Conservation (phyloP, 1,139 yeast genomes). For the Sugiyamaella japonica region DNA sequence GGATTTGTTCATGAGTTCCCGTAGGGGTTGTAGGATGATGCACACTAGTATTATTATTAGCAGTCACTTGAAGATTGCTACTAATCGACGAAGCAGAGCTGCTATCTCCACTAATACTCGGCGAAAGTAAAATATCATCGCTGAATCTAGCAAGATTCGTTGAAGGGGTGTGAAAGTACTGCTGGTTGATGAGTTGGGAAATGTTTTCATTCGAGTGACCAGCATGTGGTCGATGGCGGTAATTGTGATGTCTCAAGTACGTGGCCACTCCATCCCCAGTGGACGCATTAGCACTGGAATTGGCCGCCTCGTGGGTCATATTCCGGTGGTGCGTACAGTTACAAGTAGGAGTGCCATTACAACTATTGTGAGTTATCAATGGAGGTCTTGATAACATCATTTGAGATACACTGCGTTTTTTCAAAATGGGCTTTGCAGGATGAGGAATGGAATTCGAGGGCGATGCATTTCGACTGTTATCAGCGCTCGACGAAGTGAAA, state of each 20-base stretch:
- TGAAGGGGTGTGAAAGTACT: constrained; percentile 29
- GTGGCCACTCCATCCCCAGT: constrained; percentile 27
- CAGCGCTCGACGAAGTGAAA: constrained; percentile 27
- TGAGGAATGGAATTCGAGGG: constrained; percentile 23
- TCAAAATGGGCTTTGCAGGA: constrained; percentile 64
- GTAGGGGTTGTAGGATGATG: neutral
- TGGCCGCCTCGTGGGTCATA: constrained; percentile 19
- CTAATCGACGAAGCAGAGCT: constrained; percentile 17
- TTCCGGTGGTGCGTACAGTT: constrained; percentile 20
- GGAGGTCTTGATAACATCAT: constrained; percentile 54
- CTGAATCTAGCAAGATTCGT: constrained; percentile 6
- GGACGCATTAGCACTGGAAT: constrained; percentile 9
- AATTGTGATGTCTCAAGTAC: constrained; percentile 43
- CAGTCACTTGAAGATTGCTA: constrained; percentile 1
- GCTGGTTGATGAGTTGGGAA: constrained; percentile 39
- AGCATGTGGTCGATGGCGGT: constrained; percentile 39
- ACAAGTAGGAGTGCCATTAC: constrained; percentile 22
- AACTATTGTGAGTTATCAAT: constrained; percentile 20
- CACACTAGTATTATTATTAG: neutral
- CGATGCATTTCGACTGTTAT: constrained; percentile 21
- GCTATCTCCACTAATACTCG: constrained; percentile 16
- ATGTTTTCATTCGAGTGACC: constrained; percentile 37
- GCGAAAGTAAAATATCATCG: constrained; percentile 14
- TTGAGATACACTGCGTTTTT: constrained; percentile 77
- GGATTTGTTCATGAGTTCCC: constrained; percentile 3